Conservation (phyloP, 768 basidiomycete genomes). For the Cyclocybe aegerita region DNA sequence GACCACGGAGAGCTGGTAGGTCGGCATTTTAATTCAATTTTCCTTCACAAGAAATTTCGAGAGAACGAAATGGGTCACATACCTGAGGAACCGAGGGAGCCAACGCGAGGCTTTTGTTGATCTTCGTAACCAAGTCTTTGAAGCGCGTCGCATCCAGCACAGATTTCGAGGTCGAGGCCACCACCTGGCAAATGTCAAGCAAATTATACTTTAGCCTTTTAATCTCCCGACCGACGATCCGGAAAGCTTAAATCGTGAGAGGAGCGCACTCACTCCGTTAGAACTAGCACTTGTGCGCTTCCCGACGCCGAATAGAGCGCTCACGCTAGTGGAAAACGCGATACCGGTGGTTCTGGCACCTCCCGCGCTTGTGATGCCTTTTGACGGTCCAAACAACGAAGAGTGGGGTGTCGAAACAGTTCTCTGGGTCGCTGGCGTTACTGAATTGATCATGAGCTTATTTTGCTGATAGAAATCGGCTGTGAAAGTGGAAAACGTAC, state of each 20-base stretch:
- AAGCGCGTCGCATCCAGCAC: constrained; percentile 32
- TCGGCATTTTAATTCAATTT: neutral
- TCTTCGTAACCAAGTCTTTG: constrained; percentile 56
- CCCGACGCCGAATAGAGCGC: constrained; percentile 45
- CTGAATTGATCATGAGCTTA: too few species aligned
- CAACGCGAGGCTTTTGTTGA: constrained; percentile 65
- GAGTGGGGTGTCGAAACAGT: constrained; percentile 19
- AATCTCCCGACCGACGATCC: neutral
- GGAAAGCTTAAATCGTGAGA: neutral
- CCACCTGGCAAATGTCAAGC: constrained; percentile 2
- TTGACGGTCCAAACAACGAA: constrained; percentile 28
- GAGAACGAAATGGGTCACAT: constrained; percentile 4
- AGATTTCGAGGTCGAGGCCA: neutral
- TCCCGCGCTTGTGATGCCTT: constrained; percentile 3
- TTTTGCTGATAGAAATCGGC: too few species aligned
- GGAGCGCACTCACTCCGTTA: neutral
- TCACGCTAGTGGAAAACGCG: constrained; percentile 32
- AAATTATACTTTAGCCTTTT: constrained; percentile 2
- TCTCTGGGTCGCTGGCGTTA: constrained; percentile 5
- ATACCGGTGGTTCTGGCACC: constrained; percentile 13
- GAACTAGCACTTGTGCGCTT: neutral
- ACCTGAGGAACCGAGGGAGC: constrained; percentile 53
- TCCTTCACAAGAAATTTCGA: neutral
- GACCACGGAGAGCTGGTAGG: constrained; percentile 4
- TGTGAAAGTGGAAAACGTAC: too few species aligned